phyloP scores from a whole-genome alignment of 768 basidiomycete genomes.

The Suillus clintonianus region DNA sequence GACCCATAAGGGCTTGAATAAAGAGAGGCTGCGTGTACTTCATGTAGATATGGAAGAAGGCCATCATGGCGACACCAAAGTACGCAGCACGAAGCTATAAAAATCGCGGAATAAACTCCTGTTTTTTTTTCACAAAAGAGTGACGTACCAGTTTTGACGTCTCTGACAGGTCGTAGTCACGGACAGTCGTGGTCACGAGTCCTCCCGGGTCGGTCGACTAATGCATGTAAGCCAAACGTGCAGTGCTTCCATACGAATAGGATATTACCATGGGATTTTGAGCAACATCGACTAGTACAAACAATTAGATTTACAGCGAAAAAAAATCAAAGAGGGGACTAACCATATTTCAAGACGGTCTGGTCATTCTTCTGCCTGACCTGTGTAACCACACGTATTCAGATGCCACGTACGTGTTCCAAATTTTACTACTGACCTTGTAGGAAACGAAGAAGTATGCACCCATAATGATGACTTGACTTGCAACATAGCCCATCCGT shows the following conservation, averaged over 20 bases:
- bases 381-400: conserved; percentile 48
- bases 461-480: conserved; percentile 70
- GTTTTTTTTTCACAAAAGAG: background rate
- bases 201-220: conserved; percentile 67
- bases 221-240: background rate
- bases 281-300: conserved; percentile 61
- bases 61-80: conserved; percentile 85
- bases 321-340: conserved; percentile 24
- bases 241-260: background rate
- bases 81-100: conserved; percentile 63
- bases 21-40: conserved; percentile 96
- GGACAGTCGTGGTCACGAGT: conserved; percentile 87
- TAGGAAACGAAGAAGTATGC: conserved; percentile 81
- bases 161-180: conserved; percentile 92
- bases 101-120: background rate
- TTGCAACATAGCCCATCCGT: conserved; percentile 77
- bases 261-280: conserved; percentile 69
- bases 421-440: conserved; percentile 45
- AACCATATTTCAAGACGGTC: conserved; percentile 94
- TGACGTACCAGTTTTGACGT: conserved; percentile 73
- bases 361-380: conserved; percentile 95
- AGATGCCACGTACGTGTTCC: background rate
- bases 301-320: background rate
- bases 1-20: conserved; percentile 92
- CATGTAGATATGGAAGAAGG: conserved; percentile 90